Conservation (phyloP, 192 early-diverging fungal species). For the Dissophora globulifera region DNA sequence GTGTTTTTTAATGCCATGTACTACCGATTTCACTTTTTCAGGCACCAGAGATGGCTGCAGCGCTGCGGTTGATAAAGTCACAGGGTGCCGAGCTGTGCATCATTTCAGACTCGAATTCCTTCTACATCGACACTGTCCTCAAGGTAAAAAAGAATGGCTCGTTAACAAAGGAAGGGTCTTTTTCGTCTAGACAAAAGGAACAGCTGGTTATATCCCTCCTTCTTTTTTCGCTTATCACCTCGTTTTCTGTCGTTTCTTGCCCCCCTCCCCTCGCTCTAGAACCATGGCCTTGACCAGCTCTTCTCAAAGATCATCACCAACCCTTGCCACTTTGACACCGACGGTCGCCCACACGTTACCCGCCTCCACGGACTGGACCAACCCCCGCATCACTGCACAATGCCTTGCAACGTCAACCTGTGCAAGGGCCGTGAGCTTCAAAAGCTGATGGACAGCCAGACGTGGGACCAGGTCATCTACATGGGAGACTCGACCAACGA, state of each 20-base stretch:
- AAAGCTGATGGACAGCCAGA: conserved; percentile 27
- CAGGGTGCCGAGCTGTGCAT: conserved; percentile 63
- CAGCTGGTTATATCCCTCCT: too few relatives aligned
- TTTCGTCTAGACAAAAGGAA: too few relatives aligned
- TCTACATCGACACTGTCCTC: conserved; percentile 69
- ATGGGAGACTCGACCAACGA: conserved; percentile 67
- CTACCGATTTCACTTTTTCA: too few relatives aligned
- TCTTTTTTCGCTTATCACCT: too few relatives aligned
- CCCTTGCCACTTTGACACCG: conserved; percentile 56
- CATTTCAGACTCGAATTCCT: conserved; percentile 71
- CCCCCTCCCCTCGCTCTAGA: too few relatives aligned
- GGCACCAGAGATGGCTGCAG: conserved; percentile 58
- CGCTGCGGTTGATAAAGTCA: conserved; percentile 54
- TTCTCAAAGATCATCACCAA: conserved; percentile 69
- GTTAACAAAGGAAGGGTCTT: conserved; percentile 19
- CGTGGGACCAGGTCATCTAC: conserved; percentile 56
- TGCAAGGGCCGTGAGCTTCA: conserved; percentile 65
- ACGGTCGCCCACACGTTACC: conserved; percentile 54
- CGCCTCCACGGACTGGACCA: conserved; percentile 47
- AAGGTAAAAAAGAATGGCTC: conserved; percentile 48
- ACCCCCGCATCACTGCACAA: conserved; percentile 59
- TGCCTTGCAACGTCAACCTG: conserved; percentile 67
- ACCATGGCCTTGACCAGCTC: conserved; percentile 57
- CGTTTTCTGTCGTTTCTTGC: too few relatives aligned
- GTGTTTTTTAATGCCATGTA: too few relatives aligned